Evolutionary conservation across 148 eudicot genomes (phyloP).

Genomic region (Camellia lanceoleosa): DNA sequence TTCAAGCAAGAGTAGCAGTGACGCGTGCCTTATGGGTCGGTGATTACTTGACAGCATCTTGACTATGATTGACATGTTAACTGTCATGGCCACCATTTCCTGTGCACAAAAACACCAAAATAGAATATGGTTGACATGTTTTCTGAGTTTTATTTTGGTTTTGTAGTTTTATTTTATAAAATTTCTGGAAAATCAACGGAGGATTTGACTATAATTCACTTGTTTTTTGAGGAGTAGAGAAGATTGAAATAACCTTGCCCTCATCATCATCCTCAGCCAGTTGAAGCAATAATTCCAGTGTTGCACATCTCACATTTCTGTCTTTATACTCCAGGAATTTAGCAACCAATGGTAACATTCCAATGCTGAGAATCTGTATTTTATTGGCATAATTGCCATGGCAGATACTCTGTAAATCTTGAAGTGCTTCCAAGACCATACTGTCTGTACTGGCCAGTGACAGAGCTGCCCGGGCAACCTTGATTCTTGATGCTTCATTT

Average conservation of each 20-base stretch:
- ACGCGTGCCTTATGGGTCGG: conserved; percentile 59
- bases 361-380: conserved; percentile 40
- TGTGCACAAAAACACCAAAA: conserved; percentile 20
- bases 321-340: conserved; percentile 55
- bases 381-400: conserved; percentile 35
- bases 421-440: conserved; percentile 61
- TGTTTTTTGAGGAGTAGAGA: neutral
- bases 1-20: conserved; percentile 55
- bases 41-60: conserved; percentile 66
- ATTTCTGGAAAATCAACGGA: neutral
- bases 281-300: conserved; percentile 47
- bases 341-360: conserved; percentile 60
- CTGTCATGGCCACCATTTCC: conserved; percentile 53
- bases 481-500: conserved; percentile 62
- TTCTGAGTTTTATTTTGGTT: neutral
- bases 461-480: conserved; percentile 53
- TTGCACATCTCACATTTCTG: conserved; percentile 45
- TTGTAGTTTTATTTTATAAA: neutral
- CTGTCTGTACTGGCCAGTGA: conserved; percentile 46
- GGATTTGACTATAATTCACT: neutral
- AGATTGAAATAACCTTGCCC: conserved; percentile 42
- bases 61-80: conserved; percentile 46
- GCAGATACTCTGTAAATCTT: conserved; percentile 50
- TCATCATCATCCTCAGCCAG: conserved; percentile 56
- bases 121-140: neutral